A percentile compares a stretch with the other conserved stretches of the same genome.
Conservation (phyloP, 306 rosid genomes). For the Fagus sylvatica region DNA sequence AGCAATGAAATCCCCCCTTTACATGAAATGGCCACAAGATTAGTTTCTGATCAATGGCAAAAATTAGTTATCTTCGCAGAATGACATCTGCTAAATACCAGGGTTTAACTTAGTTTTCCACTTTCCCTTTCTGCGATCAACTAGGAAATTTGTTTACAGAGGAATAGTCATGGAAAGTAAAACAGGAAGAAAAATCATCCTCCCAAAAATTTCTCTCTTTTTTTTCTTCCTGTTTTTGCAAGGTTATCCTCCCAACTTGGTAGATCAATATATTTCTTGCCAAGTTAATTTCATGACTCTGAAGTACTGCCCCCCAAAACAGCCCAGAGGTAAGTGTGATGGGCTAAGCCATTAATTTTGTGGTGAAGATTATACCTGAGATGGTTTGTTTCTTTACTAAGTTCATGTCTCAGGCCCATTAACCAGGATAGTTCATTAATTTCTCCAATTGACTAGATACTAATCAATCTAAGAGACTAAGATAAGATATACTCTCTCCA, state of each 20-base stretch:
- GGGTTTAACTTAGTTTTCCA: neutral
- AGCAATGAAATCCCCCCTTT: neutral
- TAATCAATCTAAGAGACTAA: neutral
- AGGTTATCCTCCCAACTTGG: neutral
- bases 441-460: neutral
- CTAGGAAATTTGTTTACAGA: neutral
- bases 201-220: neutral
- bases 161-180: neutral
- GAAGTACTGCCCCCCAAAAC: neutral
- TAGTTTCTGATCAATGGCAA: neutral
- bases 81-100: neutral
- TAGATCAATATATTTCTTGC: neutral
- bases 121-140: neutral
- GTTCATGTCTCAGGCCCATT: slow-evolving; percentile 1
- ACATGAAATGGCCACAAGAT: neutral
- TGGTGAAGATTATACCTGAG: neutral
- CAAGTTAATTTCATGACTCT: neutral
- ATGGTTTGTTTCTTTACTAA: neutral
- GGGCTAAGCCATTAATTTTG: neutral
- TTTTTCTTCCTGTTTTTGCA: neutral
- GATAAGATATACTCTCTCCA: neutral
- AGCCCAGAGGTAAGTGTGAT: neutral
- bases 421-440: neutral
- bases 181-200: neutral
- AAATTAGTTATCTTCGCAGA: neutral